phyloP scores from a whole-genome alignment of 345 rosid species.

The Aurinia saxatilis region DNA sequence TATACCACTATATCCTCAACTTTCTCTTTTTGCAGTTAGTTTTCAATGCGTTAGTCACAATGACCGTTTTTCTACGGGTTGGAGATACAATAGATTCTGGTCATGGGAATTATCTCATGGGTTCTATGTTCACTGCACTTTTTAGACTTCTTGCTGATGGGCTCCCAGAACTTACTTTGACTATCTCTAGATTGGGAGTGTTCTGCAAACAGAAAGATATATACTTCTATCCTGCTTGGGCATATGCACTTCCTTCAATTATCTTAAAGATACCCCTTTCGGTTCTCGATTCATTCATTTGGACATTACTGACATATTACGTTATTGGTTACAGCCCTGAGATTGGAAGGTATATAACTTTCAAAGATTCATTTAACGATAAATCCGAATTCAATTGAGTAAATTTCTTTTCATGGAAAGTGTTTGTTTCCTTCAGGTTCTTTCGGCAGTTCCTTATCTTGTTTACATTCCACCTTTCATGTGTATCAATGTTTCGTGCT shows the following conservation, averaged over 20 bases:
- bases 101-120: conserved; percentile 40
- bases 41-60: conserved; percentile 31
- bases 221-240: conserved; percentile 48
- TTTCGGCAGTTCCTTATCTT: conserved; percentile 45
- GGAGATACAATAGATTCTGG: conserved; percentile 21
- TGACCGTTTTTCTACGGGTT: conserved; percentile 34
- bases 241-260: conserved; percentile 44
- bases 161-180: conserved; percentile 38
- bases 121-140: conserved; percentile 29
- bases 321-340: conserved; percentile 46
- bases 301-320: conserved; percentile 47
- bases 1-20: background rate
- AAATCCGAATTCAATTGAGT: background rate
- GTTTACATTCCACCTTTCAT: conserved; percentile 39
- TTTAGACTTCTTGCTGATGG: conserved; percentile 42
- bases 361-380: conserved; percentile 21
- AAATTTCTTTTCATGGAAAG: background rate
- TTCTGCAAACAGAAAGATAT: conserved; percentile 41
- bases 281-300: conserved; percentile 30
- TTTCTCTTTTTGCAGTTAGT: conserved; percentile 26
- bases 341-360: conserved; percentile 31
- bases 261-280: conserved; percentile 41
- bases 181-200: conserved; percentile 34
- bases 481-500: conserved; percentile 44
- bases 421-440: conserved; percentile 24